Base-by-base conservation (phyloP, 116 monocot species). In the Posidonia oceanica region DNA sequence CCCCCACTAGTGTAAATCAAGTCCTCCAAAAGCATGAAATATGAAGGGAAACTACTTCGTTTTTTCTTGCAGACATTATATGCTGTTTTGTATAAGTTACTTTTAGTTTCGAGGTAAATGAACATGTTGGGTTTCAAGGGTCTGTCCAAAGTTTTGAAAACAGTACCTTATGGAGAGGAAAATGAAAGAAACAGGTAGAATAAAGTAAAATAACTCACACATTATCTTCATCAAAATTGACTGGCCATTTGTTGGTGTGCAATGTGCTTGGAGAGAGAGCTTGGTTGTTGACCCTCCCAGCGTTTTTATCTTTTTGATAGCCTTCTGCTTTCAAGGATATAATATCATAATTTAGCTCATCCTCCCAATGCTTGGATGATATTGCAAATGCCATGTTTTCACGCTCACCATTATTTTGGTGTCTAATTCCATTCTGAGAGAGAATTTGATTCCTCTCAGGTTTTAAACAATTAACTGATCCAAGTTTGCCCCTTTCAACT, bases 241-340 rank as follows among this genome's bases (percentile, higher is more conserved):
- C 71, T 69, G 54, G 41, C 37, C 74, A 74, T 61, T 67, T 83
- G 68, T 64, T 82, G 53, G 75, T 72, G 64, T 91, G 91, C 62
- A 96, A 71, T 61, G 80, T 53, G 62, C 91, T 91, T 52, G 88
- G 92, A 64, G 87, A 80, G 42, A 85, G 62, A 58, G 70, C 39
- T 84, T 67, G 58, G n/a, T 69, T 73, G 74, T 75, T 75, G 6
- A 15, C 64, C 39, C 59, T 66, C 37, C 54, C 70, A 37, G 60
- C 56, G 38, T 60, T 22, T 15, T 72, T 41, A 29, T 76, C 59
- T 52, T 77, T 68, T 15, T 42, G 59, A 41, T 16, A 39, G 41
- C 63, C 74, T 66, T 70, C 54, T 11, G 72, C 72, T 63, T 83
- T 79, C 51, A 85, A 64, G 11, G 77, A 80, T 59, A 79, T 79